Evolutionary conservation across 2,329 filamentous ascomycete genomes (phyloP).

Genomic region (Sordariomycetes sp.): DNA sequence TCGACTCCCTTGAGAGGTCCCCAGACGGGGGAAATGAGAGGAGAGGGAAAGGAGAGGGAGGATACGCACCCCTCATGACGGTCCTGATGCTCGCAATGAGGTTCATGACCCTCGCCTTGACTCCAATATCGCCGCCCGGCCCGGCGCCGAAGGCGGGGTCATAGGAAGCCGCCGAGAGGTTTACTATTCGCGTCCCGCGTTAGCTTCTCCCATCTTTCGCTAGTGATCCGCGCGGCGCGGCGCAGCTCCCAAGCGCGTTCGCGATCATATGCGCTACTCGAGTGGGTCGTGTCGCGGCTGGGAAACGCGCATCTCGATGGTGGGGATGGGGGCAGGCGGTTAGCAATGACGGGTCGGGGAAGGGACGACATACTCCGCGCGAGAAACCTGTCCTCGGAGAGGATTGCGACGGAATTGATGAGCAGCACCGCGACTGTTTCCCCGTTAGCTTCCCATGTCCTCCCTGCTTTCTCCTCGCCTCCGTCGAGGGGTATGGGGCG

Average conservation of each 20-base stretch:
- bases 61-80: slow-evolving; percentile 66
- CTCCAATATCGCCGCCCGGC: slow-evolving; percentile 67
- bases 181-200: slow-evolving; percentile 31
- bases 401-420: slow-evolving; percentile 84
- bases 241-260: not conserved
- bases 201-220: not conserved
- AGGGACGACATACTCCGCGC: slow-evolving; percentile 36
- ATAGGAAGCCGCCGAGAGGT: slow-evolving; percentile 57
- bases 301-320: not conserved
- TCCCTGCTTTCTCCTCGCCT: not conserved
- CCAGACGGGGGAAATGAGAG: not conserved
- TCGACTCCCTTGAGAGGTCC: not conserved
- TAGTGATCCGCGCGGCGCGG: too few relatives aligned
- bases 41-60: not conserved
- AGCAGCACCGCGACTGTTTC: slow-evolving; percentile 60
- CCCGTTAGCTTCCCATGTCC: not conserved
- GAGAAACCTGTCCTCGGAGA: slow-evolving; percentile 91
- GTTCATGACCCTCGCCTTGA: slow-evolving; percentile 59
- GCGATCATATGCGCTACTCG: too few relatives aligned
- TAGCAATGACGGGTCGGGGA: not conserved
- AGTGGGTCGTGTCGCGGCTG: too few relatives aligned
- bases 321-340: not conserved
- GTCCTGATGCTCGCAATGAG: slow-evolving; percentile 83
- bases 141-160: slow-evolving; percentile 69
- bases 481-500: not conserved